A percentile compares a stretch with the other conserved stretches of the same genome.
phyloP scores from a whole-genome alignment of 768 basidiomycete species.

The Boletales sp. region DNA sequence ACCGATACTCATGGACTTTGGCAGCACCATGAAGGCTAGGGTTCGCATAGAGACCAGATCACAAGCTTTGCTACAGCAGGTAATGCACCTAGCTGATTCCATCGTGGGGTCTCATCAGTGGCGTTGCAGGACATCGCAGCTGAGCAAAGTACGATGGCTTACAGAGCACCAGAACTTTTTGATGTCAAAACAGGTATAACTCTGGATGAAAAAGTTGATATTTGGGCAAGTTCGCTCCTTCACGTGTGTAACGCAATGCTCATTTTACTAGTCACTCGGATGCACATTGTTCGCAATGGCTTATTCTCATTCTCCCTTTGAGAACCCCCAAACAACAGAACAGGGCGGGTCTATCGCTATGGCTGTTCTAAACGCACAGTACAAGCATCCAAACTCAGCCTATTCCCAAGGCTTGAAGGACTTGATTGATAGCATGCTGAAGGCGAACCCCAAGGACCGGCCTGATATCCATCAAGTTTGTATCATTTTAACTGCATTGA shows the following conservation, averaged over 20 bases:
- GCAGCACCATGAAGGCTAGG: slow-evolving; percentile 84
- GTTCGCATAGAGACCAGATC: slow-evolving; percentile 78
- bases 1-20: slow-evolving; percentile 98
- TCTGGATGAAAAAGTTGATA: slow-evolving; percentile 93
- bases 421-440: slow-evolving; percentile 83
- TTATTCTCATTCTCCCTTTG: slow-evolving; percentile 95
- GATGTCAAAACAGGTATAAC: slow-evolving; percentile 90
- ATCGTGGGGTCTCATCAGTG: background rate
- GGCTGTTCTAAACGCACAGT: slow-evolving; percentile 93
- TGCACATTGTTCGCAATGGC: slow-evolving; percentile 94
- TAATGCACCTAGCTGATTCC: slow-evolving; percentile 26
- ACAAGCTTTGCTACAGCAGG: slow-evolving; percentile 88
- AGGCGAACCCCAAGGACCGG: slow-evolving; percentile 74
- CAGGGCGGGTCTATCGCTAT: slow-evolving; percentile 97
- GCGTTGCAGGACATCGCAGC: slow-evolving; percentile 81
- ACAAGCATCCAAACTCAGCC: slow-evolving; percentile 82
- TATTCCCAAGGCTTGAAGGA: slow-evolving; percentile 82
- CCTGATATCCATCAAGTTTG: slow-evolving; percentile 83
- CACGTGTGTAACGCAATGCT: background rate
- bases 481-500: background rate
- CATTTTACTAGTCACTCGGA: slow-evolving; percentile 74
- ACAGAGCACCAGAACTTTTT: slow-evolving; percentile 95
- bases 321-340: slow-evolving; percentile 85
- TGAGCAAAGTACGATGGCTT: slow-evolving; percentile 98
- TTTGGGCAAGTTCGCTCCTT: slow-evolving; percentile 64